A percentile compares a stretch with the other conserved stretches of the same genome.
phyloP scores from a whole-genome alignment of 306 rosid genomes.

The Lotus japonicus region DNA sequence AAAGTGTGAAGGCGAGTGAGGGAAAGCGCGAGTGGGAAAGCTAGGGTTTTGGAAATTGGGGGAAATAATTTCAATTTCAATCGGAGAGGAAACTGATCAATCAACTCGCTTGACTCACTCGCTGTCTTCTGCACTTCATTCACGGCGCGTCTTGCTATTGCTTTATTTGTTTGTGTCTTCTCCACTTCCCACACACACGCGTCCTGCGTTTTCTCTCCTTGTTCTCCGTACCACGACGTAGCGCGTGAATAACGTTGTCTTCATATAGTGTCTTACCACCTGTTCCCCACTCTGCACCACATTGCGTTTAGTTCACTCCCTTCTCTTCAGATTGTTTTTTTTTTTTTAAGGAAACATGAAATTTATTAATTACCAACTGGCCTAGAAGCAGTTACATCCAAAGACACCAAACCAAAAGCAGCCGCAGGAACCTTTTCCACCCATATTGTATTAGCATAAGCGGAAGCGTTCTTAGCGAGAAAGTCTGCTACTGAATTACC shows the following conservation, averaged over 20 bases:
- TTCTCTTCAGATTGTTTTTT: neutral
- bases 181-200: slow-evolving; percentile 16
- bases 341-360: no score
- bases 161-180: neutral
- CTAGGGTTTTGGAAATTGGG: slow-evolving; percentile 39
- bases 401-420: no score
- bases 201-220: neutral
- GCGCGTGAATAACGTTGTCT: slow-evolving; percentile 32
- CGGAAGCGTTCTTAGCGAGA: no score
- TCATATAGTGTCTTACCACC: neutral
- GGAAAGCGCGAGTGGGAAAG: slow-evolving; percentile 40
- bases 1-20: slow-evolving; percentile 37
- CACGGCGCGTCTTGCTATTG: slow-evolving; percentile 31
- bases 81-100: slow-evolving; percentile 36
- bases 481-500: no score
- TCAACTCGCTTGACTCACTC: slow-evolving; percentile 48
- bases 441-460: no score
- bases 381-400: no score
- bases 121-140: slow-evolving; percentile 24
- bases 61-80: slow-evolving; percentile 23
- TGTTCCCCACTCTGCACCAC: slow-evolving; percentile 15
- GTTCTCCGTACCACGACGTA: slow-evolving; percentile 1
- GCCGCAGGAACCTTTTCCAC: no score
- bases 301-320: slow-evolving; percentile 24
- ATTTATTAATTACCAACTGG: no score